Conservation (phyloP, 1,139 yeast species). For the Chernovozyma sophiae-reginae region DNA sequence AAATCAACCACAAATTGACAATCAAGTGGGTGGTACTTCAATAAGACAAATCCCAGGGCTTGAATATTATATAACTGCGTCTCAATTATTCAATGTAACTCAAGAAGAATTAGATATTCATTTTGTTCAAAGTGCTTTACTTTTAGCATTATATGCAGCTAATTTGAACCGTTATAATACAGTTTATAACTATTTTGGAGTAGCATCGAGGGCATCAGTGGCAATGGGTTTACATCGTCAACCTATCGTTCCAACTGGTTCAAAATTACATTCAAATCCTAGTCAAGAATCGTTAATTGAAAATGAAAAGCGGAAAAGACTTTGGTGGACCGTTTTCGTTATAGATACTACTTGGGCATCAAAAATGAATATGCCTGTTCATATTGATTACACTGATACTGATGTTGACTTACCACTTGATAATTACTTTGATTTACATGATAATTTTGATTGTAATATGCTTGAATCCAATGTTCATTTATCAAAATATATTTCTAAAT, state of each 20-base stretch:
- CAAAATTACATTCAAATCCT: conserved; percentile 3
- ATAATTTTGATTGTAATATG: conserved; percentile 27
- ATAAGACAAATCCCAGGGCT: conserved; percentile 27
- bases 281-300: conserved; percentile 7
- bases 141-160: conserved; percentile 46
- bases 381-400: conserved; percentile 46
- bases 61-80: conserved; percentile 36
- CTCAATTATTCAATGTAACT: conserved; percentile 35
- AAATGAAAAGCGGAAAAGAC: conserved; percentile 39
- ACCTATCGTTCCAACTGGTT: conserved; percentile 12
- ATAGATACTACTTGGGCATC: conserved; percentile 51
- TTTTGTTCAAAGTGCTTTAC: conserved; percentile 42
- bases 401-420: conserved; percentile 46
- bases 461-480: conserved; percentile 39
- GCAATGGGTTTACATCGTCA: conserved; percentile 44
- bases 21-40: conserved; percentile 3
- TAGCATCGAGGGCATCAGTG: conserved; percentile 45
- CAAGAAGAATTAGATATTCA: conserved; percentile 37
- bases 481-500: conserved; percentile 33
- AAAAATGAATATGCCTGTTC: conserved; percentile 42
- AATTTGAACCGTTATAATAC: conserved; percentile 47
- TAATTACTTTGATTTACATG: conserved; percentile 26
- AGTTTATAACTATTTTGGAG: conserved; percentile 47
- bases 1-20: conserved; percentile 6
- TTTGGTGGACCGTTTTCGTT: conserved; percentile 55